Conservation (phyloP, 495 filamentous ascomycete genomes). For the Penicillium coffeae region DNA sequence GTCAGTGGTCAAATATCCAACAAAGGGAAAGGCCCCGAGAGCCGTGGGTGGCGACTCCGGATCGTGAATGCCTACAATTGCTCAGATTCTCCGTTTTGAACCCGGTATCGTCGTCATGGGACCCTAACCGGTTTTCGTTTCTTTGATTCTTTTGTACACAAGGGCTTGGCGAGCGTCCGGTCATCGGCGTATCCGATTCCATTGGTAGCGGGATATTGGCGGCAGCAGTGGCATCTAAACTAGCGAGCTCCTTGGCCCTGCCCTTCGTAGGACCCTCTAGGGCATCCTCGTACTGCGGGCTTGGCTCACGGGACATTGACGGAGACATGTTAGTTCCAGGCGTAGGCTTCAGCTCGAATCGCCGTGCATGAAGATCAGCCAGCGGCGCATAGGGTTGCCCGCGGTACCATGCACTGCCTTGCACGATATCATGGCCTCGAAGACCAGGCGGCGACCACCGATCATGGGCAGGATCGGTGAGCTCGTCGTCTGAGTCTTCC, state of each 20-base stretch:
- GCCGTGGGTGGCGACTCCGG: too few relatives aligned
- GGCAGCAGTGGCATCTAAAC: conserved; percentile 51
- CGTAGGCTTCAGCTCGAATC: conserved; percentile 39
- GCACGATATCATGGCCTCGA: conserved; percentile 44
- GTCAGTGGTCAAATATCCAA: not conserved
- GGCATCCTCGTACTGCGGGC: conserved; percentile 55
- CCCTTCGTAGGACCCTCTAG: conserved; percentile 33
- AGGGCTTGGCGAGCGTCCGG: conserved; percentile 51
- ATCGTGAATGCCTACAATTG: conserved; percentile 57
- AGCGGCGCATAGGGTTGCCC: conserved; percentile 49
- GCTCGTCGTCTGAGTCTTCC: conserved; percentile 51
- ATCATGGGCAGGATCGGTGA: conserved; percentile 36
- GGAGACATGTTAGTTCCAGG: conserved; percentile 39
- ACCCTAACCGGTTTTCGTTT: conserved; percentile 15
- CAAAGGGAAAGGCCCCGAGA: conserved; percentile 14
- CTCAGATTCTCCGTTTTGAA: conserved; percentile 45
- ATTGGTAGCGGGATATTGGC: conserved; percentile 54
- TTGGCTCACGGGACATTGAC: conserved; percentile 49
- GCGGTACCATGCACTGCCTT: conserved; percentile 58
- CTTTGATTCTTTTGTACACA: conserved; percentile 23
- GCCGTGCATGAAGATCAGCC: conserved; percentile 21
- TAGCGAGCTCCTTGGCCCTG: conserved; percentile 25
- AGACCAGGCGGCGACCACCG: conserved; percentile 61
- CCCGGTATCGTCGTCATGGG: conserved; percentile 30
- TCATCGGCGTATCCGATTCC: conserved; percentile 49